These are phyloP conservation scores for Neoarthrinium moseri DNA, from an alignment of 2,329 filamentous ascomycete species.

Conservation along the genomic window DNA sequence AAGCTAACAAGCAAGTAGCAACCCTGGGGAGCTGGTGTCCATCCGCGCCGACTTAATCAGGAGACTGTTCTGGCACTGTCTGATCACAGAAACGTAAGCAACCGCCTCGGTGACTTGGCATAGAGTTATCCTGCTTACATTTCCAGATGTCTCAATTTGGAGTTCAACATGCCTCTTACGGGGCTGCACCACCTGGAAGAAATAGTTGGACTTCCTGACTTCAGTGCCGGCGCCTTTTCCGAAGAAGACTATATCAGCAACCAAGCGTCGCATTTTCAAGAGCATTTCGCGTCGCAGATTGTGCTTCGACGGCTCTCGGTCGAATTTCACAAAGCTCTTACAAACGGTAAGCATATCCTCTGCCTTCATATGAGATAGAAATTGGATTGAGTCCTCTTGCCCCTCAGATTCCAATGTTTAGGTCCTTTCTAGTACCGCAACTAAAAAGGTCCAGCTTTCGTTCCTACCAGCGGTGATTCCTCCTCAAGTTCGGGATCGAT, in stretches of 20 bases:
- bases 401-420: not conserved
- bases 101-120: slow-evolving; percentile 8
- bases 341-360: slow-evolving; percentile 37
- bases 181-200: slow-evolving; percentile 53
- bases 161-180: slow-evolving; percentile 56
- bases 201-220: slow-evolving; percentile 53
- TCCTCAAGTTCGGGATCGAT: not conserved
- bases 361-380: not conserved
- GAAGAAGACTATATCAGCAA: slow-evolving; percentile 46
- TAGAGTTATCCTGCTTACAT: slow-evolving; percentile 14
- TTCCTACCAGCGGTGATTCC: no score
- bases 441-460: no score
- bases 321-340: slow-evolving; percentile 50
- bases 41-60: slow-evolving; percentile 50
- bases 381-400: no score
- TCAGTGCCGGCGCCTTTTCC: slow-evolving; percentile 42
- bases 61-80: slow-evolving; percentile 57
- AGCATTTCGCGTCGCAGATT: slow-evolving; percentile 60
- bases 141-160: slow-evolving; percentile 51
- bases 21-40: slow-evolving; percentile 44
- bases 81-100: slow-evolving; percentile 50
- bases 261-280: slow-evolving; percentile 52
- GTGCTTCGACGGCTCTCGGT: slow-evolving; percentile 52
- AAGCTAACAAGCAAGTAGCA: slow-evolving; percentile 22
- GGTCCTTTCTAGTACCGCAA: no score